Evolutionary conservation across 1,284 basidiomycete species (phyloP).

Genomic region (Lignosus rhinocerotis): DNA sequence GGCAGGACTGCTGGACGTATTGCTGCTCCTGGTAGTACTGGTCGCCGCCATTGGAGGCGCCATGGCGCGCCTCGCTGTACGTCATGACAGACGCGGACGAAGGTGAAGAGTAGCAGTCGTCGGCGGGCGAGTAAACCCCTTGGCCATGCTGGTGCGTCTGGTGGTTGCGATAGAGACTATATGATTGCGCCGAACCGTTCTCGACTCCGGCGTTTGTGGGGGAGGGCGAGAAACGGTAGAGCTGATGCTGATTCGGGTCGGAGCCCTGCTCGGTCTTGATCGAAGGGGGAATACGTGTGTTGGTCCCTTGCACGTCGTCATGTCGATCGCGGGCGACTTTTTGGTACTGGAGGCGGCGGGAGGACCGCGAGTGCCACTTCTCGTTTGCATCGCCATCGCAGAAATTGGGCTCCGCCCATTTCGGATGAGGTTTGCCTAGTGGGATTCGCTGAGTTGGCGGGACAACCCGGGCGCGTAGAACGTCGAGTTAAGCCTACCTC

Average conservation of each 20-base stretch:
- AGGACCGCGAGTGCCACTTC: slow-evolving; percentile 81
- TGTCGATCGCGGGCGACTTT: slow-evolving; percentile 26
- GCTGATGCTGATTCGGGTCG: slow-evolving; percentile 27
- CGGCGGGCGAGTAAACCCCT: slow-evolving; percentile 25
- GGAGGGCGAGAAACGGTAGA: slow-evolving; percentile 35
- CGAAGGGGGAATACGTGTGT: slow-evolving; percentile 23
- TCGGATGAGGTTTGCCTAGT: slow-evolving; percentile 77
- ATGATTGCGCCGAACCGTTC: slow-evolving; percentile 14
- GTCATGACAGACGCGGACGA: slow-evolving; percentile 37
- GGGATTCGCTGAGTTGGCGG: slow-evolving; percentile 3
- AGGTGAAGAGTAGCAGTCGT: slow-evolving; percentile 31
- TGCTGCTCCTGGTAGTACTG: slow-evolving; percentile 30
- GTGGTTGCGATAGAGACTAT: slow-evolving; percentile 19
- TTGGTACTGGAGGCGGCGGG: slow-evolving; percentile 46
- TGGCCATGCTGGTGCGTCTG: slow-evolving; percentile 25
- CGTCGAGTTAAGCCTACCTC: slow-evolving; percentile 47
- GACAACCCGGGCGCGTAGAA: slow-evolving; percentile 1
- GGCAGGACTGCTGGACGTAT: slow-evolving; percentile 46
- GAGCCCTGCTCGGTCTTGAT: slow-evolving; percentile 39
- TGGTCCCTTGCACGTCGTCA: slow-evolving; percentile 18
- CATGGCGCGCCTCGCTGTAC: slow-evolving; percentile 29
- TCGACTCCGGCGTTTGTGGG: slow-evolving; percentile 26
- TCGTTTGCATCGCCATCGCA: slow-evolving; percentile 77
- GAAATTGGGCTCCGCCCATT: slow-evolving; percentile 77
- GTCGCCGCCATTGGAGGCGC: slow-evolving; percentile 23